Evolutionary conservation across 1,139 yeast genomes (phyloP).

Genomic region (Nakaseomyces bracarensis): DNA sequence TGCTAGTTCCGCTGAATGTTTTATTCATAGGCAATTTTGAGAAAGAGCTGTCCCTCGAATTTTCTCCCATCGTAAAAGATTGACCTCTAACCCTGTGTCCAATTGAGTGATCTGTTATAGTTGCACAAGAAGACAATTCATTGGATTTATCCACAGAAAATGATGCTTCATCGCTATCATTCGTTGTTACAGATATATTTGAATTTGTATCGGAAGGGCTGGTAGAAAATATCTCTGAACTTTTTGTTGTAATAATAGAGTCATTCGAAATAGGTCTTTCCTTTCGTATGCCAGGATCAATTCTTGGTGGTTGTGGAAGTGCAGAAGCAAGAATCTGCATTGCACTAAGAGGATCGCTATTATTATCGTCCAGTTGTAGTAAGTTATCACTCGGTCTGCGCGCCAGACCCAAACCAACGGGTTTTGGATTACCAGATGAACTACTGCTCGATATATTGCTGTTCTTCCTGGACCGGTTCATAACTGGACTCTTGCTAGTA

Average conservation of each 20-base stretch:
- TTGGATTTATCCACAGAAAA: not conserved
- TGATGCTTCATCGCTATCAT: constrained; percentile 3
- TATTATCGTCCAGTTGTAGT: constrained; percentile 11
- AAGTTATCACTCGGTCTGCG: constrained; percentile 32
- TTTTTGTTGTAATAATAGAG: constrained; percentile 25
- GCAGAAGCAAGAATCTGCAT: constrained; percentile 5
- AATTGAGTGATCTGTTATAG: not conserved
- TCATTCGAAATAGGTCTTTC: constrained; percentile 31
- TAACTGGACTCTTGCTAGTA: not conserved
- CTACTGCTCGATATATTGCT: constrained; percentile 6
- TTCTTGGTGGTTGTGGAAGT: constrained; percentile 19
- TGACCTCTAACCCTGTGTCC: not conserved
- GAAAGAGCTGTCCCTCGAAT: not conserved
- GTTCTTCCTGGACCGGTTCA: constrained; percentile 8
- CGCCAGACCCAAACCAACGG: constrained; percentile 24
- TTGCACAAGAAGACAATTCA: not conserved
- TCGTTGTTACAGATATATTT: constrained; percentile 1
- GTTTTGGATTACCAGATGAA: constrained; percentile 11
- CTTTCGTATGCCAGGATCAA: constrained; percentile 14
- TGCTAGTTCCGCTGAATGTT: not conserved
- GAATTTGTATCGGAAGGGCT: constrained; percentile 10
- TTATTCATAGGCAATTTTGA: not conserved
- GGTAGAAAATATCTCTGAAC: constrained; percentile 27
- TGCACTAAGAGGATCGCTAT: constrained; percentile 1
- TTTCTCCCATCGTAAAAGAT: constrained; percentile 3